phyloP scores from a whole-genome alignment of 306 rosid genomes.

The Luffa acutangula region DNA sequence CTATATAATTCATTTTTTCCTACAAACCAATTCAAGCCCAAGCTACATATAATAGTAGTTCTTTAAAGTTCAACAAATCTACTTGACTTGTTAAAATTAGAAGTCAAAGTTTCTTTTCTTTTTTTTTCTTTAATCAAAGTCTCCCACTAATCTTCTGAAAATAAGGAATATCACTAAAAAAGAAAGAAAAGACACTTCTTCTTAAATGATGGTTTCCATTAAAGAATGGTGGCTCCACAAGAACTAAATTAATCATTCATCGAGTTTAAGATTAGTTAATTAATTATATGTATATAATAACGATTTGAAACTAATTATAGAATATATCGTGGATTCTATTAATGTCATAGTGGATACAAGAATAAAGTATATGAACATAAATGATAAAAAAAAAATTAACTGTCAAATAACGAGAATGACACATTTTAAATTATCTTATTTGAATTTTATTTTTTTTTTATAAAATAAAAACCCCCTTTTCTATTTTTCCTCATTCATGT shows the following conservation, averaged over 20 bases:
- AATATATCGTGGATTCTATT: not conserved
- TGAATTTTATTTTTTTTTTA: no score
- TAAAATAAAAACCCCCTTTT: not conserved
- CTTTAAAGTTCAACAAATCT: not conserved
- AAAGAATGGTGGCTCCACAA: not conserved
- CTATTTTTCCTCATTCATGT: not conserved
- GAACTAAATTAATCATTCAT: not conserved
- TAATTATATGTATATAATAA: not conserved
- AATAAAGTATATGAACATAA: not conserved
- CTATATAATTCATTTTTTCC: no score
- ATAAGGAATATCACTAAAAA: not conserved
- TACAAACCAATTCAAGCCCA: no score
- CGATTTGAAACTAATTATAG: not conserved
- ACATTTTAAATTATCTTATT: not conserved
- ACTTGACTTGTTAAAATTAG: not conserved
- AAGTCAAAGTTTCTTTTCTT: not conserved
- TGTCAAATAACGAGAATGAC: not conserved
- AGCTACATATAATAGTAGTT: no score
- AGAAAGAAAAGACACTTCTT: not conserved
- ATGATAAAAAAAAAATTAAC: not conserved
- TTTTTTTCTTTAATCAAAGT: not conserved
- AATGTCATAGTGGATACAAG: not conserved
- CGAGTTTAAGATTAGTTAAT: not conserved
- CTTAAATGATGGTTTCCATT: conserved; percentile 8
- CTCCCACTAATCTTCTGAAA: not conserved